Base-by-base conservation (phyloP, 768 basidiomycete genomes). In the Trametes coccinea region DNA sequence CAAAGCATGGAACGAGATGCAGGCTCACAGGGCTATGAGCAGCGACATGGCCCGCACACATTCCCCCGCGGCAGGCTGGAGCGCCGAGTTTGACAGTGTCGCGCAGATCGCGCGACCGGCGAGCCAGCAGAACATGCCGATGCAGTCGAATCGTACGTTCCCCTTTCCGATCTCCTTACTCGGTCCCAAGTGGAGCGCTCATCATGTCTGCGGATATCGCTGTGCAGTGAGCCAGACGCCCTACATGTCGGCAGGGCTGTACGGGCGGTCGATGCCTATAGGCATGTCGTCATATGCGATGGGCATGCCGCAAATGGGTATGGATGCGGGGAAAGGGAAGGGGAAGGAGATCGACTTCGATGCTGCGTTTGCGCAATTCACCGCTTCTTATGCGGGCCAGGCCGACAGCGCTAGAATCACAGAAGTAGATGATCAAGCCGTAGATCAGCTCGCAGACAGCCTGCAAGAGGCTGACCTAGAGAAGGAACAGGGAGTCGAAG, bases 341-440 rank as follows among this genome's bases (percentile, higher is more conserved):
- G 84, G 79, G 16, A 80, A 83, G 58, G 89, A 92, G 54, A 84
- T 82, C 4, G 92, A 92, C 72, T 92, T 93, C 59, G 92, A 93
- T 66, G 88, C 88, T n/a, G 92, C 91, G 9, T 93, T 93, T 74
- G 87, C 85, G 10, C 82, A 89, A 66, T 77, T 82, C 2, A 77
- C 78, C 5, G 84, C 82, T n/a, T 84, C 85, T 17, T 68, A 86
- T n/a, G 72, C 74, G 13, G 64, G 69, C 30, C 78, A 82, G 63
- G 62, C 73, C 29, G 77, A 78, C 33, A 77, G 73, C 50, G 80
- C 82, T 16, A 75, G 77, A 53, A 82, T 89, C 13, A 84, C 81
- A 22, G 86, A 88, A 70, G 73, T 86, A 33, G 62, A 61, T 30
- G 77, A 80, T 30, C 76, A 81, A 49, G 72, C 66, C 37, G 71